These are phyloP conservation scores for Arthrocladium fulminans DNA, from an alignment of 2,329 filamentous ascomycete genomes.

Conservation along the genomic window DNA sequence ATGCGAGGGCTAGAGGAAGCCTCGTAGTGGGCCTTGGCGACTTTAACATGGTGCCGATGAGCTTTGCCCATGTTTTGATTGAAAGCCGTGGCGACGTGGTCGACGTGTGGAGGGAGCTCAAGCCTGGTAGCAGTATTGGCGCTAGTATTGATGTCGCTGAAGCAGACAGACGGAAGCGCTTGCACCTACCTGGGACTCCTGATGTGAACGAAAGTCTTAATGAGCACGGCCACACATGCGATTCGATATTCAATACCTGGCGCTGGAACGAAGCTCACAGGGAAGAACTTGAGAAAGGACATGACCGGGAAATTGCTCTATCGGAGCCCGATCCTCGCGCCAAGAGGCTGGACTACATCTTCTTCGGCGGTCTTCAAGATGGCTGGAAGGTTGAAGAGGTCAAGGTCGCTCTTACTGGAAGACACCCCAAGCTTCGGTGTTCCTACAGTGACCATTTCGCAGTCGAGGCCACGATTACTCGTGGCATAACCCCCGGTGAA, in stretches of 20 bases:
- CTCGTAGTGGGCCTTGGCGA: slow-evolving; percentile 81
- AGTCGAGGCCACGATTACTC: slow-evolving; percentile 66
- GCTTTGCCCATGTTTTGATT: slow-evolving; percentile 74
- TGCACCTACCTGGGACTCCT: slow-evolving; percentile 42
- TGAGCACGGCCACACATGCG: slow-evolving; percentile 79
- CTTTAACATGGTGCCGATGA: slow-evolving; percentile 92
- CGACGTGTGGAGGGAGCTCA: slow-evolving; percentile 76
- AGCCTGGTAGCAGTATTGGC: slow-evolving; percentile 76
- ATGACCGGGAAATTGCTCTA: slow-evolving; percentile 55
- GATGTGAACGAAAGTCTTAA: slow-evolving; percentile 67
- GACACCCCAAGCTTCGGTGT: slow-evolving; percentile 71
- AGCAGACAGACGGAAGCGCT: slow-evolving; percentile 51
- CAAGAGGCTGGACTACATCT: slow-evolving; percentile 93
- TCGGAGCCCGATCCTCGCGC: slow-evolving; percentile 61
- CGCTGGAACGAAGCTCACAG: slow-evolving; percentile 68
- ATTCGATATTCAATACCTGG: slow-evolving; percentile 85
- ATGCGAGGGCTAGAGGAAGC: slow-evolving; percentile 69
- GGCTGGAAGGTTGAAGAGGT: slow-evolving; percentile 62
- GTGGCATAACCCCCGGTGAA: slow-evolving; percentile 26
- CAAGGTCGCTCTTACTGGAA: slow-evolving; percentile 68
- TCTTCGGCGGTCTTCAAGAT: slow-evolving; percentile 43
- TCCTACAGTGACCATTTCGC: slow-evolving; percentile 94
- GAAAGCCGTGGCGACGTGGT: slow-evolving; percentile 66
- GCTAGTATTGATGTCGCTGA: slow-evolving; percentile 60
- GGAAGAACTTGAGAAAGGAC: slow-evolving; percentile 57